Conservation (phyloP, 2,329 filamentous ascomycete species). For the Pseudocercospora vitis region DNA sequence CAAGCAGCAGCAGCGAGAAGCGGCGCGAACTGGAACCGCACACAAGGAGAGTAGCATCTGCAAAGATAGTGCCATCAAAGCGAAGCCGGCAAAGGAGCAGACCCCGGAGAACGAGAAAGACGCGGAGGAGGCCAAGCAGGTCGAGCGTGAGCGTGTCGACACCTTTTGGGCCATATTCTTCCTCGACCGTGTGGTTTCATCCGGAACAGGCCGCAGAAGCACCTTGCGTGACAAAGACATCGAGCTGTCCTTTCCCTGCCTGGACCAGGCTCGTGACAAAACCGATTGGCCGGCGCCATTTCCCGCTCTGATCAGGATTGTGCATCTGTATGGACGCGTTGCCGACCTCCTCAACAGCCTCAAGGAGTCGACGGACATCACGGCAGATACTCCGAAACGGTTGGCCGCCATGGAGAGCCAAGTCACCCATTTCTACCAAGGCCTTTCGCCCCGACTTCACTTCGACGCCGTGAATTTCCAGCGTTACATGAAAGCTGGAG, state of each 20-base stretch:
- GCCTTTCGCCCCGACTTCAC: conserved; percentile 70
- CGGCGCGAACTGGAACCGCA: conserved; percentile 4
- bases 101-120: conserved; percentile 63
- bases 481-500: conserved; percentile 74
- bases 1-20: conserved; percentile 37
- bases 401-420: conserved; percentile 78
- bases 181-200: conserved; percentile 82
- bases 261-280: conserved; percentile 53
- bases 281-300: conserved; percentile 76
- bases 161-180: conserved; percentile 91
- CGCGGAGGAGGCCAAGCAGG: conserved; percentile 53
- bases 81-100: conserved; percentile 47
- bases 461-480: conserved; percentile 88
- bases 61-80: conserved; percentile 39
- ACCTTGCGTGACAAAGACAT: conserved; percentile 83
- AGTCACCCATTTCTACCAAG: conserved; percentile 72
- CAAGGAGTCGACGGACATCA: conserved; percentile 70
- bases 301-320: conserved; percentile 76
- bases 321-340: conserved; percentile 80
- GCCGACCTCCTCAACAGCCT: conserved; percentile 84
- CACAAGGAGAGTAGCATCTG: conserved; percentile 6
- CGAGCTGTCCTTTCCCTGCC: conserved; percentile 68
- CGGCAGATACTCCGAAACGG: conserved; percentile 68
- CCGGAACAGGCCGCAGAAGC: conserved; percentile 79
- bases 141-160: conserved; percentile 79